Conservation (phyloP, 1,284 basidiomycete genomes). For the Microbotryomycetes sp. region DNA sequence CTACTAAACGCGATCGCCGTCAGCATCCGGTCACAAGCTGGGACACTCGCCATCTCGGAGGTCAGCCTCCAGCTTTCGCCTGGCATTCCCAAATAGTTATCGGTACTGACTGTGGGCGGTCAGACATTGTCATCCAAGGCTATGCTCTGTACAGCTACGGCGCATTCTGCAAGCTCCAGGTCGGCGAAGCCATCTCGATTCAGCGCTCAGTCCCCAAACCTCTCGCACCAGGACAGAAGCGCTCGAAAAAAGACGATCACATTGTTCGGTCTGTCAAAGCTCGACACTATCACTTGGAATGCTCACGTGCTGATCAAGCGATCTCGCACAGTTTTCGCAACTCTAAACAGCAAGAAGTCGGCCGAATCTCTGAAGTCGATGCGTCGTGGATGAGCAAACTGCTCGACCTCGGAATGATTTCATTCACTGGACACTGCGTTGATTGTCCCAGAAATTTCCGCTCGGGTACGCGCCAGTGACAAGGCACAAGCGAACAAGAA, state of each 20-base stretch:
- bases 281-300: background rate
- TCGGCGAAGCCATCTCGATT: constrained; percentile 14
- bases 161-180: constrained; percentile 13
- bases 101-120: no score
- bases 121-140: constrained; percentile 20
- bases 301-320: background rate
- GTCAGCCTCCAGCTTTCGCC: constrained; percentile 4
- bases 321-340: constrained; percentile 15
- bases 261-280: constrained; percentile 20
- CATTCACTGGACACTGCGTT: constrained; percentile 46
- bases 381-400: constrained; percentile 63
- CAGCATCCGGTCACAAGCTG: background rate
- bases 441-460: constrained; percentile 11
- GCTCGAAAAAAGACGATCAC: constrained; percentile 9
- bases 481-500: no score
- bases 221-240: constrained; percentile 1
- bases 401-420: constrained; percentile 50
- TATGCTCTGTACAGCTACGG: constrained; percentile 8
- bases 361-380: constrained; percentile 58
- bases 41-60: constrained; percentile 15
- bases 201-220: constrained; percentile 5
- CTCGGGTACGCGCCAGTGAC: constrained; percentile 10
- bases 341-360: constrained; percentile 53
- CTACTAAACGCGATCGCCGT: no score
- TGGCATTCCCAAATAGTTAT: no score